Conservation (phyloP, 345 rosid species). For the Eucalyptus paniculata region DNA sequence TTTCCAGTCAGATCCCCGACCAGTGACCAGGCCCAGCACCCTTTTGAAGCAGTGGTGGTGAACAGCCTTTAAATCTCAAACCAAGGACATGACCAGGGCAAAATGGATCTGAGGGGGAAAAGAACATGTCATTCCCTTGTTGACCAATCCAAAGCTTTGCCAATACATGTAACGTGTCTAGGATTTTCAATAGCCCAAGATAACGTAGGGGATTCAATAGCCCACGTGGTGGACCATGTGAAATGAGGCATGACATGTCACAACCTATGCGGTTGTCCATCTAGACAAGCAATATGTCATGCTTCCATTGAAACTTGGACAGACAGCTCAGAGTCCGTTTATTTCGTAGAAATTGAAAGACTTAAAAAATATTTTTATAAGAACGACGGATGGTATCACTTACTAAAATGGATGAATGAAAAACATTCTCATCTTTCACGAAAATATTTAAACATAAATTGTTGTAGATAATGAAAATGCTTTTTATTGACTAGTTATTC, state of each 20-base stretch:
- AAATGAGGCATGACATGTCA: neutral
- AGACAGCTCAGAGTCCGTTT: fast-evolving
- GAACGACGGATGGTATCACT: fast-evolving
- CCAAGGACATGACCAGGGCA: neutral
- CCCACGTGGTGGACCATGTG: neutral
- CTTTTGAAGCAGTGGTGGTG: neutral
- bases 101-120: neutral
- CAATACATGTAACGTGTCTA: neutral
- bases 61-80: neutral
- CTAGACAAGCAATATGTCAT: neutral
- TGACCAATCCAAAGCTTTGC: neutral
- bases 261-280: neutral
- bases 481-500: neutral
- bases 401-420: fast-evolving
- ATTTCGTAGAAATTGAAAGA: fast-evolving
- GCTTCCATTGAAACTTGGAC: neutral
- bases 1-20: neutral
- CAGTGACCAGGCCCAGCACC: neutral
- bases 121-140: neutral
- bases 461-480: fast-evolving
- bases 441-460: neutral
- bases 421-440: fast-evolving
- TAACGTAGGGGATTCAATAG: neutral
- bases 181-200: neutral
- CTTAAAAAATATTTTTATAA: neutral